A percentile compares a stretch with the other conserved stretches of the same genome.
Evolutionary conservation across 1,284 basidiomycete species (phyloP).

Genomic region (Microbotryum saponariae): DNA sequence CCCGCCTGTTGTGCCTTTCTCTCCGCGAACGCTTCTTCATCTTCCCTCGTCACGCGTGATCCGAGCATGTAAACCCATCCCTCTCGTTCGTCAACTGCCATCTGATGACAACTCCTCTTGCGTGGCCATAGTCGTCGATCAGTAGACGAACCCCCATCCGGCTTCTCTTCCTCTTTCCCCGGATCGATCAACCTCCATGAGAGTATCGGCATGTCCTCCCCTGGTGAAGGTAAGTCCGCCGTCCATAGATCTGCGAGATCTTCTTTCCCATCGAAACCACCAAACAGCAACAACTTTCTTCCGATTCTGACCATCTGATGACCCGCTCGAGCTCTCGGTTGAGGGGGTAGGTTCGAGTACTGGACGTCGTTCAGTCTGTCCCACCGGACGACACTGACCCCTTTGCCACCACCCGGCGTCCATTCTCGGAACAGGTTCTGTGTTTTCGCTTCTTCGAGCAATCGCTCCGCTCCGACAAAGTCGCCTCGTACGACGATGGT

Average conservation of each 20-base stretch:
- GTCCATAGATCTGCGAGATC: slow-evolving; percentile 42
- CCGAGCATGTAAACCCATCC: slow-evolving; percentile 43
- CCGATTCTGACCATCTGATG: slow-evolving; percentile 40
- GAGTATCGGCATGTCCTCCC: slow-evolving; percentile 32
- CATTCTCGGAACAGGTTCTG: slow-evolving; percentile 32
- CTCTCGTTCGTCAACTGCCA: slow-evolving; percentile 38
- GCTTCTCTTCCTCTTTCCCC: not conserved
- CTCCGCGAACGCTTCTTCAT: slow-evolving; percentile 1
- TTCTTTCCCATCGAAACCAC: slow-evolving; percentile 40
- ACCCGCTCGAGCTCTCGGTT: slow-evolving; percentile 38
- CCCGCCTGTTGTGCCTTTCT: slow-evolving; percentile 6
- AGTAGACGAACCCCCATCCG: not conserved
- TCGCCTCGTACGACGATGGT: slow-evolving; percentile 36
- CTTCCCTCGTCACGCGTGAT: not conserved
- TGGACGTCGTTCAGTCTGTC: slow-evolving; percentile 12
- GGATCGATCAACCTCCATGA: slow-evolving; percentile 6
- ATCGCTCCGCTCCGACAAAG: slow-evolving; percentile 35
- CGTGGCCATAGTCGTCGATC: slow-evolving; percentile 26
- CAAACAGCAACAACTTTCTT: slow-evolving; percentile 38
- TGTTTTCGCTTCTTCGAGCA: slow-evolving; percentile 27
- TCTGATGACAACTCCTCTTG: slow-evolving; percentile 40
- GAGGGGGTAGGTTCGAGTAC: not conserved
- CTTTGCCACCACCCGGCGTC: slow-evolving; percentile 2
- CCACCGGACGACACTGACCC: slow-evolving; percentile 12
- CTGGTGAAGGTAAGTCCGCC: slow-evolving; percentile 37